phyloP scores from a whole-genome alignment of 164 flowering plant species.

The Cinnamomum chago region DNA sequence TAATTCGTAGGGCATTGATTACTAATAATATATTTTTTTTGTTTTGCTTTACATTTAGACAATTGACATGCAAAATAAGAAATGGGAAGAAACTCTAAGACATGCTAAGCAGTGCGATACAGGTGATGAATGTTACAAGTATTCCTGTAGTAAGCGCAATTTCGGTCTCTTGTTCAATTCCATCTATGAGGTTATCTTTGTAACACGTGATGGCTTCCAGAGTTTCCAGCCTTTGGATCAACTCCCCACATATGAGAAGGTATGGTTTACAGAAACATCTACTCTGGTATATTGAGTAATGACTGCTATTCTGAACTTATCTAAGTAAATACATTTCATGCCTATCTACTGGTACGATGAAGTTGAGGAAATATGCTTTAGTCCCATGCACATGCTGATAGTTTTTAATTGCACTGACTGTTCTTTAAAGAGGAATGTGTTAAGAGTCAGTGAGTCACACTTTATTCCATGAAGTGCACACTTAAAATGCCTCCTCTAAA shows the following conservation, averaged over 20 bases:
- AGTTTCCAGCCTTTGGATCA: conserved; percentile 24
- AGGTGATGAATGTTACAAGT: conserved; percentile 40
- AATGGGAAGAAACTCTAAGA: conserved; percentile 52
- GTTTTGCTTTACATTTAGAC: conserved; percentile 27
- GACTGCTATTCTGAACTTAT: neutral
- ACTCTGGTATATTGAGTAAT: neutral
- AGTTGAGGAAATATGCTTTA: neutral
- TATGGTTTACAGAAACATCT: conserved; percentile 17
- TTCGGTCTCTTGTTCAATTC: conserved; percentile 47
- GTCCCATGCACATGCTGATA: neutral
- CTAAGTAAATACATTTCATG: neutral
- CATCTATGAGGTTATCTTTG: conserved; percentile 44
- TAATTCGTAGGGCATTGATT: neutral
- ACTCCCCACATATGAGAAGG: conserved; percentile 35
- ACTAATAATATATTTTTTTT: conserved; percentile 5
- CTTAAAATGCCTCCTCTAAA: neutral
- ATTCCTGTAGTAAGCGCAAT: conserved; percentile 28
- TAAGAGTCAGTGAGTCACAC: neutral
- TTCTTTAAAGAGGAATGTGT: neutral
- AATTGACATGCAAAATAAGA: conserved; percentile 60
- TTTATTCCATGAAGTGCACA: neutral
- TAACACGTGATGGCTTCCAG: conserved; percentile 36
- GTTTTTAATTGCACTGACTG: neutral
- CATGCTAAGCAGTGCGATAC: conserved; percentile 55
- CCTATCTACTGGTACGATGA: neutral